These are phyloP conservation scores for Lichtheimia ornata DNA, from an alignment of 371 early-diverging fungal species.

Conservation along the genomic window DNA sequence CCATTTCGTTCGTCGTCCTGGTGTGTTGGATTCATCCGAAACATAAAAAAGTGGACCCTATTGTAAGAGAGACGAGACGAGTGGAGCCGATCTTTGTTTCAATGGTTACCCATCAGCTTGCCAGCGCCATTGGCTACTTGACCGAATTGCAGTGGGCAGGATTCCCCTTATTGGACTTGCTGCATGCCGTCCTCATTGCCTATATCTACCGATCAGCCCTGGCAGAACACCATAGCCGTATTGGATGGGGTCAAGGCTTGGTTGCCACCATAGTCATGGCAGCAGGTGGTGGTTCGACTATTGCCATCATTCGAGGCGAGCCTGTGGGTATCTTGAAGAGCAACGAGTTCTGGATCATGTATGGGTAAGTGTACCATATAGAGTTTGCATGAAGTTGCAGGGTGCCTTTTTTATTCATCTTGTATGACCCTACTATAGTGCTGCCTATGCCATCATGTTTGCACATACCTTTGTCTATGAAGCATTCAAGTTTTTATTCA, in stretches of 20 bases:
- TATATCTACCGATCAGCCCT: constrained; percentile 57
- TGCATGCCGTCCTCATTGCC: constrained; percentile 56
- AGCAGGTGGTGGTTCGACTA: constrained; percentile 58
- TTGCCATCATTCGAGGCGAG: constrained; percentile 40
- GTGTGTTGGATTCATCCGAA: no score
- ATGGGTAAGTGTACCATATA: constrained; percentile 38
- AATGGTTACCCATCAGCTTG: no score
- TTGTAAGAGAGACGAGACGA: no score
- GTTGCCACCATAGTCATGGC: constrained; percentile 59
- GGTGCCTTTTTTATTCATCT: not conserved
- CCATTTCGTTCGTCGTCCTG: no score
- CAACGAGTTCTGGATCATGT: constrained; percentile 43
- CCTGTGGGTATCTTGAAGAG: constrained; percentile 42
- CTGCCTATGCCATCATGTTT: constrained; percentile 42
- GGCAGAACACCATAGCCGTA: constrained; percentile 37
- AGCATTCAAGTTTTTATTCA: constrained; percentile 32
- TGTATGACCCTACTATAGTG: constrained; percentile 14
- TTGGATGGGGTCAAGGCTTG: constrained; percentile 58
- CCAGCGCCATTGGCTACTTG: no score
- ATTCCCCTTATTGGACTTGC: constrained; percentile 44
- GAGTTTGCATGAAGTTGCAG: not conserved
- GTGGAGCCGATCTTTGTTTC: no score
- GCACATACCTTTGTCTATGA: constrained; percentile 36
- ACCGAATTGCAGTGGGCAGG: no score
- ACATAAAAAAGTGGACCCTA: no score